Evolutionary conservation across 495 filamentous ascomycete genomes (phyloP).

Genomic region (Astrothelium macrocarpum): DNA sequence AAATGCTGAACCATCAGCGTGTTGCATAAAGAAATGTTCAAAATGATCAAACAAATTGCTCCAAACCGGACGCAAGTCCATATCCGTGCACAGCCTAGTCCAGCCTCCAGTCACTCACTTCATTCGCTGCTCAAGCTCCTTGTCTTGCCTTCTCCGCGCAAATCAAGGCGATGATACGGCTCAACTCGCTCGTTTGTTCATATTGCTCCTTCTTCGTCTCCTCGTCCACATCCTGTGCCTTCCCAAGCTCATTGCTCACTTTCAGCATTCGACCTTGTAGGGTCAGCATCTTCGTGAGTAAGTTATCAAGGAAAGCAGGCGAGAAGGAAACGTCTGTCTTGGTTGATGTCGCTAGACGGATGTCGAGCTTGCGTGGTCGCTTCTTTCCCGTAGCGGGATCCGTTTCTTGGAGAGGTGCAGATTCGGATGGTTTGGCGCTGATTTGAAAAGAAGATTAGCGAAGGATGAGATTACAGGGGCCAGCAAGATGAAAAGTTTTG

Average conservation of each 20-base stretch:
- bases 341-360: slow-evolving; percentile 24
- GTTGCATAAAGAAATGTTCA: not conserved
- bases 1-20: too few species aligned
- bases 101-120: not conserved
- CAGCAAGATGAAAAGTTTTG: not conserved
- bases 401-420: slow-evolving; percentile 10
- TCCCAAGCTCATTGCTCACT: slow-evolving; percentile 27
- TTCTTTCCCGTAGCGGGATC: slow-evolving; percentile 17
- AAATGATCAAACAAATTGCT: not conserved
- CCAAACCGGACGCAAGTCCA: too few species aligned
- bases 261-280: slow-evolving; percentile 35
- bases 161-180: slow-evolving; percentile 34
- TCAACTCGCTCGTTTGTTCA: slow-evolving; percentile 31
- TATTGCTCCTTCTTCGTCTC: slow-evolving; percentile 33
- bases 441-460: not conserved
- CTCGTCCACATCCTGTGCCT: slow-evolving; percentile 28
- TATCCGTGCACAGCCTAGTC: too few species aligned
- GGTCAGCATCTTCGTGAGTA: slow-evolving; percentile 32
- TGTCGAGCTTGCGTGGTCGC: slow-evolving; percentile 33
- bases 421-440: slow-evolving; percentile 9
- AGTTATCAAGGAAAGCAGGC: slow-evolving; percentile 37
- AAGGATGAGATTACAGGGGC: too few species aligned
- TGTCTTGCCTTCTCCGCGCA: slow-evolving; percentile 38
- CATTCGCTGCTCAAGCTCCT: slow-evolving; percentile 17
- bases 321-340: slow-evolving; percentile 29